Conservation (phyloP, 768 basidiomycete species). For the Royoungia palumana region DNA sequence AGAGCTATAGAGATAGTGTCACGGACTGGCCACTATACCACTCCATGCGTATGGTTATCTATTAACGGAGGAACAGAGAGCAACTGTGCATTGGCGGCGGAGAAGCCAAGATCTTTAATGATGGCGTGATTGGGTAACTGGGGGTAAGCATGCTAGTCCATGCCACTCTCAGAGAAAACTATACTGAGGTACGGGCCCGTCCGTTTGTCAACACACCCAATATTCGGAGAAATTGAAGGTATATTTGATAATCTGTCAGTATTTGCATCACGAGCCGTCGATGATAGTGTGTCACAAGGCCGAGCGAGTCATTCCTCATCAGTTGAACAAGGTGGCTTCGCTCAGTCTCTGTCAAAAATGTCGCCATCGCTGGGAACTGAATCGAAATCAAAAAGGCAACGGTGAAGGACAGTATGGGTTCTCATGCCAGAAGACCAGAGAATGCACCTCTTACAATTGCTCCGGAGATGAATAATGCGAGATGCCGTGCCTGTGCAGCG, state of each 20-base stretch:
- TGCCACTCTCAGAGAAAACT: constrained; percentile 1
- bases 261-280: constrained; percentile 48
- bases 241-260: constrained; percentile 43
- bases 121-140: constrained; percentile 44
- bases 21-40: too few species aligned
- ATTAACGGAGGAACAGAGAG: constrained; percentile 50
- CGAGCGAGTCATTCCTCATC: constrained; percentile 41
- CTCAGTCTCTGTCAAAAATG: constrained; percentile 46
- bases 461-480: constrained; percentile 58
- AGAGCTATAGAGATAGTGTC: neutral
- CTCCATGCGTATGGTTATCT: too few species aligned
- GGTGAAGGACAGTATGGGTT: neutral
- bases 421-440: constrained; percentile 48
- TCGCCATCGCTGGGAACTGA: constrained; percentile 53
- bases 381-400: neutral
- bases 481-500: constrained; percentile 50
- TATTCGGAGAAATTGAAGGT: constrained; percentile 30
- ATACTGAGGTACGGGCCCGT: neutral
- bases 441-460: constrained; percentile 51
- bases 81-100: constrained; percentile 46
- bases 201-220: constrained; percentile 29
- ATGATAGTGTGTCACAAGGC: constrained; percentile 43
- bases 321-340: constrained; percentile 36
- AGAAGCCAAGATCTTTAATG: constrained; percentile 46
- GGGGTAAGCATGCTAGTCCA: constrained; percentile 39